phyloP scores from a whole-genome alignment of 768 basidiomycete genomes.

The Hydnomerulius pinastri region DNA sequence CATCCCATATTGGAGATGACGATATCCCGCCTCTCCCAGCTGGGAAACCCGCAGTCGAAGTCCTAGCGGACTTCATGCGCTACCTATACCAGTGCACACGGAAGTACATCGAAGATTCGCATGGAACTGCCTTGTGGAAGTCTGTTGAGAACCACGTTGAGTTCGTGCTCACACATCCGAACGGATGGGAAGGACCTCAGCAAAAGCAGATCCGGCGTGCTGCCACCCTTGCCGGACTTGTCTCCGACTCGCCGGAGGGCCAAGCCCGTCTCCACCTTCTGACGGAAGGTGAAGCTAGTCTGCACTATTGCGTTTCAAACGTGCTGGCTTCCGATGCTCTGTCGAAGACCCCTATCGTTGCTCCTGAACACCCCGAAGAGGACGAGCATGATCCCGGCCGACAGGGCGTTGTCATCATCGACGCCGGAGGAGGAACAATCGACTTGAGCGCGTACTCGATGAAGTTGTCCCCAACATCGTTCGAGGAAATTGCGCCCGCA shows the following conservation, averaged over 20 bases:
- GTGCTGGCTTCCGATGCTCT: constrained; percentile 40
- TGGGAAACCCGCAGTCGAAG: constrained; percentile 41
- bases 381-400: constrained; percentile 25
- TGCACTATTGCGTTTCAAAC: constrained; percentile 56
- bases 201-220: constrained; percentile 58
- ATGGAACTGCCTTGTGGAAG: constrained; percentile 48
- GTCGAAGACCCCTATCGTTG: constrained; percentile 17
- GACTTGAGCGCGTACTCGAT: constrained; percentile 46
- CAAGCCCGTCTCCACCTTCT: constrained; percentile 52
- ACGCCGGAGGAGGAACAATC: constrained; percentile 50
- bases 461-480: constrained; percentile 38
- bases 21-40: constrained; percentile 43
- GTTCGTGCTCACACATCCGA: constrained; percentile 61
- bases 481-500: constrained; percentile 40
- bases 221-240: constrained; percentile 51
- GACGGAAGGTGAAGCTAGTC: constrained; percentile 66
- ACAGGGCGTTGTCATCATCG: constrained; percentile 45
- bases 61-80: constrained; percentile 49
- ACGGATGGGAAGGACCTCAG: constrained; percentile 65
- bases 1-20: constrained; percentile 32
- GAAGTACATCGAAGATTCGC: constrained; percentile 49
- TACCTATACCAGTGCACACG: constrained; percentile 47
- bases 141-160: constrained; percentile 45
- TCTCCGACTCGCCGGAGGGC: constrained; percentile 40
- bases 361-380: constrained; percentile 18